Conservation (phyloP, 2,329 filamentous ascomycete genomes). For the Calonectria pteridis region DNA sequence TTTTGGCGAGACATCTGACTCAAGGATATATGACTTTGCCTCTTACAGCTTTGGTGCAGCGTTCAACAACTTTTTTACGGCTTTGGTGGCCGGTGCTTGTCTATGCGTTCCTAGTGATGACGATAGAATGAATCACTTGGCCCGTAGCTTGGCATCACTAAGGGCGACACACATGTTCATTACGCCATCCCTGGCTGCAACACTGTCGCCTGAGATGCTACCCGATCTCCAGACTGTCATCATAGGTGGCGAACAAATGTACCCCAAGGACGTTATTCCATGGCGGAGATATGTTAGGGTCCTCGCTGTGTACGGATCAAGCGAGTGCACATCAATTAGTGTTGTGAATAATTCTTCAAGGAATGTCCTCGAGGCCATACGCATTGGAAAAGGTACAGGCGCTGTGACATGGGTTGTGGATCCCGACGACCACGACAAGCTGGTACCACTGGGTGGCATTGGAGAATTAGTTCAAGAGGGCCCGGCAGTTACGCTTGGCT, state of each 20-base stretch:
- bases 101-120: slow-evolving; percentile 23
- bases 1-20: background rate
- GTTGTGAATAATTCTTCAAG: background rate
- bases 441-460: slow-evolving; percentile 45
- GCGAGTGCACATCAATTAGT: slow-evolving; percentile 17
- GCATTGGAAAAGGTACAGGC: slow-evolving; percentile 17
- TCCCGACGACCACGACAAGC: slow-evolving; percentile 33
- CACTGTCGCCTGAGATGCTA: background rate
- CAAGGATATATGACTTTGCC: slow-evolving; percentile 34
- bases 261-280: background rate
- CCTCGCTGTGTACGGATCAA: slow-evolving; percentile 20
- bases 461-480: slow-evolving; percentile 61
- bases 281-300: slow-evolving; percentile 5
- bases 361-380: background rate
- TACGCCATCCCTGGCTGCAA: slow-evolving; percentile 26
- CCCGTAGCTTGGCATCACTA: background rate
- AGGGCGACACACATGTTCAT: background rate
- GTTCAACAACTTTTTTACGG: slow-evolving; percentile 45
- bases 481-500: slow-evolving; percentile 62
- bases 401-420: too few species aligned
- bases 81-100: slow-evolving; percentile 53
- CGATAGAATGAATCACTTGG: slow-evolving; percentile 14
- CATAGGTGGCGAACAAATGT: slow-evolving; percentile 22
- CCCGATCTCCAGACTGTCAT: slow-evolving; percentile 21
- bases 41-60: background rate